These are phyloP conservation scores for Streptanthus diversifolius DNA, from an alignment of 345 rosid genomes.

Conservation along the genomic window DNA sequence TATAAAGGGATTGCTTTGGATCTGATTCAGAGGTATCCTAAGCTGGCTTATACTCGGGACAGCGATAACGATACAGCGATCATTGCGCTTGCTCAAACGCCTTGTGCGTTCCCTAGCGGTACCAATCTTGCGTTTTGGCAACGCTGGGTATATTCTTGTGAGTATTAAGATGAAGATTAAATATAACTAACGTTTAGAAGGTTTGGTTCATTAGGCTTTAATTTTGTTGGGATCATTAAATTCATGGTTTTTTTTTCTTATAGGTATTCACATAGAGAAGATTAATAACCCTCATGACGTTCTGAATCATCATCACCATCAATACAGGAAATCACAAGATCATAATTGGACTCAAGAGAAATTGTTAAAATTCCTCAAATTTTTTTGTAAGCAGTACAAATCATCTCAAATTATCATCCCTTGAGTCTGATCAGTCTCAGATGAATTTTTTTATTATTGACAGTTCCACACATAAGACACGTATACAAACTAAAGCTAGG, in stretches of 20 bases:
- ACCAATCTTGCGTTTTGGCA: slow-evolving; percentile 49
- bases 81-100: slow-evolving; percentile 54
- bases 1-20: slow-evolving; percentile 60
- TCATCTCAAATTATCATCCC: not conserved
- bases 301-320: slow-evolving; percentile 9
- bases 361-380: slow-evolving; percentile 22
- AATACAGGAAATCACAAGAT: slow-evolving; percentile 15
- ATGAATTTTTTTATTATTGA: not conserved
- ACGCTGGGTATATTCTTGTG: slow-evolving; percentile 55
- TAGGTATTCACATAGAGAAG: slow-evolving; percentile 29
- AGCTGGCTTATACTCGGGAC: slow-evolving; percentile 49
- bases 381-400: slow-evolving; percentile 31
- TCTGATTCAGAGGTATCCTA: slow-evolving; percentile 43
- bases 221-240: not conserved
- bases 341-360: not conserved
- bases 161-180: slow-evolving; percentile 1
- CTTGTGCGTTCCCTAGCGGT: slow-evolving; percentile 66
- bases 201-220: not conserved
- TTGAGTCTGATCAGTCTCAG: not conserved
- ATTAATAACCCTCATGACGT: slow-evolving; percentile 8
- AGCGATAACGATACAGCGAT: slow-evolving; percentile 59
- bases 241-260: not conserved
- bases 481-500: slow-evolving; percentile 51
- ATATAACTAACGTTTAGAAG: not conserved
- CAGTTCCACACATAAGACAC: slow-evolving; percentile 47